Evolutionary conservation across 2,329 filamentous ascomycete genomes (phyloP).

Genomic region (Lecanicillium sp.): DNA sequence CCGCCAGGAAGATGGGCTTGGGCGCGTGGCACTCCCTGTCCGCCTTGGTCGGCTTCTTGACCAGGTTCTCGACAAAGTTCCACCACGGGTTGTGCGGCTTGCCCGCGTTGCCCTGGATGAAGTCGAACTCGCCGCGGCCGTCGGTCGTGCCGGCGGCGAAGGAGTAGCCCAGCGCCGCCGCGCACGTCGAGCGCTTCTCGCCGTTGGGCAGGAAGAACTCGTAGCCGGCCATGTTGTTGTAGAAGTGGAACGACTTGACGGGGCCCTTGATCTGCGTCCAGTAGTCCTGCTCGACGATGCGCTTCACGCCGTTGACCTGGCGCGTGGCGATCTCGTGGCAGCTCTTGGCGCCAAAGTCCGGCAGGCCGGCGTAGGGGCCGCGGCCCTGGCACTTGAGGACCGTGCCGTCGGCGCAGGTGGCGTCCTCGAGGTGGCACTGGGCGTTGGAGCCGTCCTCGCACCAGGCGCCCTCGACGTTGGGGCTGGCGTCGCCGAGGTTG

Average conservation of each 20-base stretch:
- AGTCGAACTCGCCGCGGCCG: slow-evolving; percentile 86
- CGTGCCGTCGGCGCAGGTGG: slow-evolving; percentile 68
- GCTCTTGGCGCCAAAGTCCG: slow-evolving; percentile 66
- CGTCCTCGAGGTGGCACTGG: slow-evolving; percentile 70
- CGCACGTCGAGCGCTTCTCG: slow-evolving; percentile 65
- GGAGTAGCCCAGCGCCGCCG: slow-evolving; percentile 81
- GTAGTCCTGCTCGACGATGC: slow-evolving; percentile 36
- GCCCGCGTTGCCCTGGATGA: slow-evolving; percentile 76
- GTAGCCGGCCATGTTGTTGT: slow-evolving; percentile 73
- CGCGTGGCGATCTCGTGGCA: slow-evolving; percentile 70
- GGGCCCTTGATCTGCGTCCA: slow-evolving; percentile 44
- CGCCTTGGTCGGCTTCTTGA: slow-evolving; percentile 63
- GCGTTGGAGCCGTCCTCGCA: slow-evolving; percentile 80
- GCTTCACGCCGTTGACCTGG: slow-evolving; percentile 57
- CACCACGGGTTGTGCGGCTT: slow-evolving; percentile 74
- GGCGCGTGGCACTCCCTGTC: slow-evolving; percentile 71
- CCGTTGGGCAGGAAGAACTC: slow-evolving; percentile 69
- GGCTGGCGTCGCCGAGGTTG: slow-evolving; percentile 84
- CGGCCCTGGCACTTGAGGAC: slow-evolving; percentile 67
- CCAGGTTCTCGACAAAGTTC: slow-evolving; percentile 64
- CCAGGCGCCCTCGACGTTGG: slow-evolving; percentile 80
- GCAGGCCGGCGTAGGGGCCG: slow-evolving; percentile 59
- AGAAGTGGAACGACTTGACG: slow-evolving; percentile 79
- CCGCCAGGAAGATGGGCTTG: slow-evolving; percentile 83
- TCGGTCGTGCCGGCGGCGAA: slow-evolving; percentile 92